Base-by-base conservation (phyloP, 129 eudicot genomes). In the Solidago caesia region DNA sequence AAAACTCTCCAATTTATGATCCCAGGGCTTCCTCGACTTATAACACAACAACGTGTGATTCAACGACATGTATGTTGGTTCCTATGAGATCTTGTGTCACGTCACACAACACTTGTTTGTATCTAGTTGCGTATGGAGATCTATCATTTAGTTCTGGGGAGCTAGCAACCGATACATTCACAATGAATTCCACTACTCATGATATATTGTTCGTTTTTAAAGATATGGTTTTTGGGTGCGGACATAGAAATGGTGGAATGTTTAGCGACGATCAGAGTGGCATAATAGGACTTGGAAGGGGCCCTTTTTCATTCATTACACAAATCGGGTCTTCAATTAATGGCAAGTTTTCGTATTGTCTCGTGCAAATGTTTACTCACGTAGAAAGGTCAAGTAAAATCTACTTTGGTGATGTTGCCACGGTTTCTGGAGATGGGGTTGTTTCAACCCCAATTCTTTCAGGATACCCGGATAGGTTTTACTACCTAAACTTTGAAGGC, bases 221-320 rank as follows among this genome's bases (percentile, higher is more conserved):
- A 4, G 56, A 49, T 55, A 60, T 70, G 25, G 49, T 64, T 44
- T 81, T 81, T 9, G 85, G 85, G 4, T 81, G 85, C 1, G 85
- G 85, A 42, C 81, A 81, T 57, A 47, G 81, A 56, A 81, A 76
- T 55, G 78, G 51, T 6, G 84, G 84, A 66, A 56, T 81, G 78
- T 81, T 81, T 64, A 81, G 48, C 2, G 44, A 56, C 2, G 72
- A 70, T 53, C 72, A 70, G 59, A 75, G 73, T 16, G 84, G 84
- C 29, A 69, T 81, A 33, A 76, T 81, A n/a, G 84, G 84, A 7
- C 80, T 81, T 0, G 81, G 84, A 70, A 71, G 81, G 0, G 81
- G 84, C 7, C 84, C 77, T 2, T 72, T 81, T 76, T 81, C 85
- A 3, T 78, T 81, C 15, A 57, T 71, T 56, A 63, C 85, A 12